Evolutionary conservation across 2,329 filamentous ascomycete genomes (phyloP).

Genomic region (Paecilomyces sp.): DNA sequence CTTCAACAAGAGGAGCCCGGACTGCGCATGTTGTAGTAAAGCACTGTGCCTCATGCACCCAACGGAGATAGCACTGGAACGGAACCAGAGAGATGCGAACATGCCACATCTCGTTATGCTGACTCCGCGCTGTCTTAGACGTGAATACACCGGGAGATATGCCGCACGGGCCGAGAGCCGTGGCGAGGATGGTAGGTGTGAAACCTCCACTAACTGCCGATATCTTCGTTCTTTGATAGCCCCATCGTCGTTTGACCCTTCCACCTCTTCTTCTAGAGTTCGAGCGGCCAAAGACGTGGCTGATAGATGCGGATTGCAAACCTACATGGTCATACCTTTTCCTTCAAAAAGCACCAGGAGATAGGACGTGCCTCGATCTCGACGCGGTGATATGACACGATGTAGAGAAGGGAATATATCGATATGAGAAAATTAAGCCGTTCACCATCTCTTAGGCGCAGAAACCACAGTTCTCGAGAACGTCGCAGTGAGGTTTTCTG

Average conservation of each 20-base stretch:
- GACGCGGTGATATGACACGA: background rate
- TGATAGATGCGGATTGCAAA: background rate
- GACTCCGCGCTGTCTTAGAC: background rate
- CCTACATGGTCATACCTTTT: too few species aligned
- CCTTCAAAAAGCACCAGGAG: too few species aligned
- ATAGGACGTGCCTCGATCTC: too few species aligned
- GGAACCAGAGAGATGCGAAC: background rate
- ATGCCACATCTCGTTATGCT: background rate
- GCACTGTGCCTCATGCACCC: too few species aligned
- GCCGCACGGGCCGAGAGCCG: background rate
- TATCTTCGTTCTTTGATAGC: background rate
- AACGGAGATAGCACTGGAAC: background rate
- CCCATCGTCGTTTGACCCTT: background rate
- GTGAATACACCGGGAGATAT: background rate
- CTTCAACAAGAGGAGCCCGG: too few species aligned
- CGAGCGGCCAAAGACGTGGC: background rate
- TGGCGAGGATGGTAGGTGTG: background rate
- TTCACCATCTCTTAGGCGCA: constrained; percentile 42
- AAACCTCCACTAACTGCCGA: background rate
- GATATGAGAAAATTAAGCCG: background rate
- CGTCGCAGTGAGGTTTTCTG: constrained; percentile 42
- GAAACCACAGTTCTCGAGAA: constrained; percentile 44
- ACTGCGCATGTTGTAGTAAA: too few species aligned
- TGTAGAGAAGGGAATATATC: too few species aligned
- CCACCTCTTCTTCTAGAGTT: background rate